Base-by-base conservation (phyloP, 1,139 yeast genomes). In the Trichomonascaceae sp. region DNA sequence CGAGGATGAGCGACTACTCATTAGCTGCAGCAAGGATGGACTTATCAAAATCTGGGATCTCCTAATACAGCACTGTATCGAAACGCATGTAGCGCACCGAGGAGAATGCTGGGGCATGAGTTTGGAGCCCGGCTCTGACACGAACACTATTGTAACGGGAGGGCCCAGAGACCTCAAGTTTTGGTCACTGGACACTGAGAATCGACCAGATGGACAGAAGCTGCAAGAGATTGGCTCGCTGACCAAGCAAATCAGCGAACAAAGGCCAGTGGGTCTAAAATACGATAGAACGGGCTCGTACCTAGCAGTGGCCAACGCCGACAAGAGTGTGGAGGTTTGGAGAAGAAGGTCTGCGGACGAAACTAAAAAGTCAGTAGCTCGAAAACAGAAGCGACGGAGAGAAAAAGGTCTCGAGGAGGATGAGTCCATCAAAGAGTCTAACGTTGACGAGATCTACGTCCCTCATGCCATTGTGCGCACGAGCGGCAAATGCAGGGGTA, bases 101-200 rank as follows among this genome's bases (percentile, higher is more conserved):
- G 85, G 85, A 42, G 97, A 89, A 56, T 82, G 95, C 59, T 87
- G 97, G 97, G 62, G 82, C 3, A 56, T 84, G 53, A 81, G 74
- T 1, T 54, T 75, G 20, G 40, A 48, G 13, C 13, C 33, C 26
- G n/a, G 29, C 28, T 33, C 28, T 11, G 20, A 29, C 5, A 14
- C 23, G 3, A 18, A 5, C 6, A 13, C 17, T 3, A 59, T 85
- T 13, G 85, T 95, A 1, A 68, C 79, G 26, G 92, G 95, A 27
- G 70, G 74, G 45, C 85, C 79, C 42, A 78, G 80, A 43, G 93
- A 85, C 52, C 69, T 82, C 27, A 84, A 82, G 51, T 67, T 85
- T 13, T 89, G 98, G 97, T 57, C 61, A 22, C 55, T 79, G 30
- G 42, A 51, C 1, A 62, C 61, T 17, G 31, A 28, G 14, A 15